Evolutionary conservation across 345 rosid species (phyloP).

Genomic region (Turritis glabra): DNA sequence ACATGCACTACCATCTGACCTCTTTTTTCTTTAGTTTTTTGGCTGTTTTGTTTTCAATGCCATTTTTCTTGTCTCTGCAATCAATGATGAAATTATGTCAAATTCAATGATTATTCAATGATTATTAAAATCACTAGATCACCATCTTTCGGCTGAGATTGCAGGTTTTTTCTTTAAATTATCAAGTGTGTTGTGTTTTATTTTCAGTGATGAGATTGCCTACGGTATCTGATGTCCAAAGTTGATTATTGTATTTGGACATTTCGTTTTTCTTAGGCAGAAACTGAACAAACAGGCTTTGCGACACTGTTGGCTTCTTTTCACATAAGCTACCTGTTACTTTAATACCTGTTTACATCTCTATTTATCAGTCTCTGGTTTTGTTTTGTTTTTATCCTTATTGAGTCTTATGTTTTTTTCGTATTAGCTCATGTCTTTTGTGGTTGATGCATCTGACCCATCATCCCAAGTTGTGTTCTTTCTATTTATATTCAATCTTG

Average conservation of each 20-base stretch:
- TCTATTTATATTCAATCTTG: too few relatives aligned
- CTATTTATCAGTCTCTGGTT: too few relatives aligned
- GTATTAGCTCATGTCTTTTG: too few relatives aligned
- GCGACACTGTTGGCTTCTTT: slow-evolving; percentile 69
- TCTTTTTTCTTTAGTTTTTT: not conserved
- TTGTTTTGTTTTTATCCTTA: too few relatives aligned
- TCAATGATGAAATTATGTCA: slow-evolving; percentile 62
- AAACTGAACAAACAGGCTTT: slow-evolving; percentile 53
- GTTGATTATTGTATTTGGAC: slow-evolving; percentile 47
- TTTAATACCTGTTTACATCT: slow-evolving; percentile 54
- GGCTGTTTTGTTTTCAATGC: not conserved
- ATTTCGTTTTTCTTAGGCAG: slow-evolving; percentile 64
- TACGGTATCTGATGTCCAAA: slow-evolving; percentile 81
- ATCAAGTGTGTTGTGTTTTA: not conserved
- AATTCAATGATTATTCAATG: slow-evolving; percentile 47
- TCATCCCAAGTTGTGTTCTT: too few relatives aligned
- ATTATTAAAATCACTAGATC: slow-evolving; percentile 52
- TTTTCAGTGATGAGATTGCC: slow-evolving; percentile 46
- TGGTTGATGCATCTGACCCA: too few relatives aligned
- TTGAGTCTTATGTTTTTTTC: too few relatives aligned
- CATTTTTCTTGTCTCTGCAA: slow-evolving; percentile 35
- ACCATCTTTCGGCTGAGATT: slow-evolving; percentile 96
- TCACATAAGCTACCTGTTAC: slow-evolving; percentile 62
- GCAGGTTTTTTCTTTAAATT: slow-evolving; percentile 19
- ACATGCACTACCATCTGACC: slow-evolving; percentile 99